Base-by-base conservation (phyloP, 2,329 filamentous ascomycete genomes). In the Endoconidiophora laricicola region DNA sequence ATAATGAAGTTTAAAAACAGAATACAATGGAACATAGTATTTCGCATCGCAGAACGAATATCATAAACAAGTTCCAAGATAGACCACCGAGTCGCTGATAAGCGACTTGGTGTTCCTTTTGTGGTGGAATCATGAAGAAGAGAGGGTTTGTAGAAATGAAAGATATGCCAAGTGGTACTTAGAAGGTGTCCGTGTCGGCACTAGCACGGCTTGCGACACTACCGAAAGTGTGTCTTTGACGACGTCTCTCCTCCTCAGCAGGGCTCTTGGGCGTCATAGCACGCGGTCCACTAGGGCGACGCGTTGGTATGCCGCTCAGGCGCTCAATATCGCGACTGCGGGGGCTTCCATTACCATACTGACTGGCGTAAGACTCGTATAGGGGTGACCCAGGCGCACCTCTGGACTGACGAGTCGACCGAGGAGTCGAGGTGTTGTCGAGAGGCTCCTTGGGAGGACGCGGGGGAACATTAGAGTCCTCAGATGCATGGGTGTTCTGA, bases 401-500 rank as follows among this genome's bases (percentile, higher is more conserved):
- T 41, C 39, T 50, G 18, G 49, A 40, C n/a, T 70, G 70, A 10
- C 61, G 63, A 4, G 61, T 58, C 16, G 45, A 45, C 2, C 50
- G 50, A 4, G 50, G 45, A 18, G 40, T 52, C 9, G 20, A 12
- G 3, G 40, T 45, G 4, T 71, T 40, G 4, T 72, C 72, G 0
- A 80, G 61, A 0, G 75, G 73, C 62, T 81, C 77, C 64, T 81
- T 81, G 4, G 77, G 77, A 36, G 78, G 78, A 3, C 74, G 69
- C 1, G 74, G 72, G 1, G 76, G 77, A 2, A 64, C 70, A 5
- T 62, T 57, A 26, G 57, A 59, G 5, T 61, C 60, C n/a, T 61
- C 60, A 2, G 61, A 61, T 2, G 70, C 65, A 7, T 61, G 60
- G 2, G 52, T 62, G 59, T 69, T 72, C 58, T 74, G 73, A 41